These are phyloP conservation scores for Corchorus olitorius DNA, from an alignment of 345 rosid species.

Conservation along the genomic window DNA sequence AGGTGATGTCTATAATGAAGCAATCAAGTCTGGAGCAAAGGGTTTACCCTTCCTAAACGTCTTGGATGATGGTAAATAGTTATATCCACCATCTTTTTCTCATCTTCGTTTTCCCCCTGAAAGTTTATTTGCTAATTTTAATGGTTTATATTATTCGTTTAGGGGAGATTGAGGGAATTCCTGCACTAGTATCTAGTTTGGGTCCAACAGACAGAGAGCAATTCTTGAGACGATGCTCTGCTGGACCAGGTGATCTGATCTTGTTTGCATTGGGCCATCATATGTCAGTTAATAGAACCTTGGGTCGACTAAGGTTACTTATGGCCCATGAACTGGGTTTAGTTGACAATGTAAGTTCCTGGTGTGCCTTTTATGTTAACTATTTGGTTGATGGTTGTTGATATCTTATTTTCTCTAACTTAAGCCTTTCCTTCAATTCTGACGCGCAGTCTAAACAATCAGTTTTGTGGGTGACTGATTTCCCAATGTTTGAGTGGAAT, in stretches of 20 bases:
- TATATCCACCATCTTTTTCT: conserved; percentile 2
- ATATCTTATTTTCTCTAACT: conserved; percentile 9
- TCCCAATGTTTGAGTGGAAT: conserved; percentile 98
- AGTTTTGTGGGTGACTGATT: conserved; percentile 94
- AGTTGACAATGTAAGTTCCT: conserved; percentile 69
- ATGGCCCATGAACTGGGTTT: conserved; percentile 74
- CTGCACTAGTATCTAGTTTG: conserved; percentile 77
- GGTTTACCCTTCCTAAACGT: conserved; percentile 95
- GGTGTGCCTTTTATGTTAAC: conserved; percentile 3
- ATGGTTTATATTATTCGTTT: conserved; percentile 16
- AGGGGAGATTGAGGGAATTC: conserved; percentile 78
- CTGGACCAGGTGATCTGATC: conserved; percentile 81
- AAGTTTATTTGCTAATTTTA: conserved; percentile 7
- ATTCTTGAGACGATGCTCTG: conserved; percentile 63
- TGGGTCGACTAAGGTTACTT: conserved; percentile 74
- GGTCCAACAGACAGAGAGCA: conserved; percentile 45
- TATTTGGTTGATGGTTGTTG: not conserved
- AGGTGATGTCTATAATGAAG: conserved; percentile 83
- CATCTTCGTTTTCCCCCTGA: not conserved
- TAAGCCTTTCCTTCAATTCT: conserved; percentile 17
- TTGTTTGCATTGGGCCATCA: conserved; percentile 87
- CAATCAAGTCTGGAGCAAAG: conserved; percentile 93
- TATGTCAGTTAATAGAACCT: conserved; percentile 70
- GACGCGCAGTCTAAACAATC: conserved; percentile 73
- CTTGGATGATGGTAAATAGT: conserved; percentile 72